These are phyloP conservation scores for Dothideomycetes sp. DNA, from an alignment of 2,329 filamentous ascomycete species.

Conservation along the genomic window DNA sequence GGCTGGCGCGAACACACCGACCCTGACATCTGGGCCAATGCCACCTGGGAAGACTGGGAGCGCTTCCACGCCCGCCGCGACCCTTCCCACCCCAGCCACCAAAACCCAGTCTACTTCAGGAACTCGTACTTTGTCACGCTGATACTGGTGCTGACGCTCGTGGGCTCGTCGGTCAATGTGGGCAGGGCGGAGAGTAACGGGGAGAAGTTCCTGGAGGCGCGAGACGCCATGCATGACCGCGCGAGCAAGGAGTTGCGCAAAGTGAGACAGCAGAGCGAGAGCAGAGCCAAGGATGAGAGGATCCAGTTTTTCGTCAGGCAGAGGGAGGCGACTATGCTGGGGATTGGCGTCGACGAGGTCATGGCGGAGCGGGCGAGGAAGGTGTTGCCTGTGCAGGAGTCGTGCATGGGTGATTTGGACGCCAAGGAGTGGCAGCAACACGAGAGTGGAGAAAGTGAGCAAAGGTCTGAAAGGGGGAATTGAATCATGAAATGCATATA, in stretches of 20 bases:
- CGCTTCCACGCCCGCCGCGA: slow-evolving; percentile 26
- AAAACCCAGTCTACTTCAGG: slow-evolving; percentile 56
- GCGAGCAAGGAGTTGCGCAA: slow-evolving; percentile 52
- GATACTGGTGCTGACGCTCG: slow-evolving; percentile 56
- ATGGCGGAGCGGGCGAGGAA: slow-evolving; percentile 35
- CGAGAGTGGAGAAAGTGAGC: too few species aligned
- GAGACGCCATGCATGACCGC: slow-evolving; percentile 54
- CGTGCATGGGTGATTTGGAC: slow-evolving; percentile 29
- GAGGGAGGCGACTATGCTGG: slow-evolving; percentile 47
- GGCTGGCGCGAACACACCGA: slow-evolving; percentile 27
- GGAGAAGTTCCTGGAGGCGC: slow-evolving; percentile 51
- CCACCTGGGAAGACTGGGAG: slow-evolving; percentile 98
- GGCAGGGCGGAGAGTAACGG: slow-evolving; percentile 55
- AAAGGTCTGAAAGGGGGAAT: background rate
- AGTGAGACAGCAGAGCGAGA: slow-evolving; percentile 39
- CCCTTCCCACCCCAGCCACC: slow-evolving; percentile 14
- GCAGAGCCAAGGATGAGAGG: slow-evolving; percentile 39
- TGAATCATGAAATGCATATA: background rate
- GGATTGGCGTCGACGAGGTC: slow-evolving; percentile 27
- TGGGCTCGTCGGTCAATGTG: slow-evolving; percentile 63
- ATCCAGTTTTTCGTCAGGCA: slow-evolving; percentile 69
- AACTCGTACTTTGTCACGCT: slow-evolving; percentile 68
- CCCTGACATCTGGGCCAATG: slow-evolving; percentile 53
- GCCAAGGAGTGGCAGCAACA: background rate
- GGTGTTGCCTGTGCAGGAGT: slow-evolving; percentile 34